These are phyloP conservation scores for Fraxinus floribunda DNA, from an alignment of 305 asterid species.

Conservation along the genomic window DNA sequence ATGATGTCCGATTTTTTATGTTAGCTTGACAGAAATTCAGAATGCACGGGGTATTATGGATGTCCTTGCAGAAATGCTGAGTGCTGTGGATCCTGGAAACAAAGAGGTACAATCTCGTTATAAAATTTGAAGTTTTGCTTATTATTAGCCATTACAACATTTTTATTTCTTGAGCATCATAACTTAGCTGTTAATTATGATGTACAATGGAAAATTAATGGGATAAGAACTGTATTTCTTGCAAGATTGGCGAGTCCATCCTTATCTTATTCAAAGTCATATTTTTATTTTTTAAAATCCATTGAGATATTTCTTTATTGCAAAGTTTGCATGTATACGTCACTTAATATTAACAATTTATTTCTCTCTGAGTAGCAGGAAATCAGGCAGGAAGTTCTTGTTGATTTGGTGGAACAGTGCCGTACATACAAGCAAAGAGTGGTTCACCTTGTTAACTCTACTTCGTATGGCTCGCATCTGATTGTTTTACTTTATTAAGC, in stretches of 20 bases:
- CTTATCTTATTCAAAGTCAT: not conserved
- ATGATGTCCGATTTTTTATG: conserved; percentile 19
- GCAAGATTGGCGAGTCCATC: conserved; percentile 3
- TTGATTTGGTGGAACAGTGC: conserved; percentile 95
- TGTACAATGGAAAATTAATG: not conserved
- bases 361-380: conserved; percentile 52
- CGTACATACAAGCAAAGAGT: conserved; percentile 95
- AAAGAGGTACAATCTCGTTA: conserved; percentile 62
- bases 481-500: not conserved
- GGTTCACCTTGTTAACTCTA: conserved; percentile 97
- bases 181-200: conserved; percentile 6
- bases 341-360: conserved; percentile 3
- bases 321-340: not conserved
- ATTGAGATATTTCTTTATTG: not conserved
- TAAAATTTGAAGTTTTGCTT: conserved; percentile 12
- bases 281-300: not conserved
- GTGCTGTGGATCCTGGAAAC: conserved; percentile 86
- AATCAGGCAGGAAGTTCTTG: conserved; percentile 90
- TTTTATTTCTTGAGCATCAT: conserved; percentile 18
- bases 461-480: conserved; percentile 61
- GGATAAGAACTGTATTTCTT: not conserved
- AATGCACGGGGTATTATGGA: conserved; percentile 99
- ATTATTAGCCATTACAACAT: conserved; percentile 10
- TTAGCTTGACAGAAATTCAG: conserved; percentile 89
- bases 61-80: conserved; percentile 96